phyloP scores from a whole-genome alignment of 2,329 filamentous ascomycete genomes.

The Diaporthe nobilis region DNA sequence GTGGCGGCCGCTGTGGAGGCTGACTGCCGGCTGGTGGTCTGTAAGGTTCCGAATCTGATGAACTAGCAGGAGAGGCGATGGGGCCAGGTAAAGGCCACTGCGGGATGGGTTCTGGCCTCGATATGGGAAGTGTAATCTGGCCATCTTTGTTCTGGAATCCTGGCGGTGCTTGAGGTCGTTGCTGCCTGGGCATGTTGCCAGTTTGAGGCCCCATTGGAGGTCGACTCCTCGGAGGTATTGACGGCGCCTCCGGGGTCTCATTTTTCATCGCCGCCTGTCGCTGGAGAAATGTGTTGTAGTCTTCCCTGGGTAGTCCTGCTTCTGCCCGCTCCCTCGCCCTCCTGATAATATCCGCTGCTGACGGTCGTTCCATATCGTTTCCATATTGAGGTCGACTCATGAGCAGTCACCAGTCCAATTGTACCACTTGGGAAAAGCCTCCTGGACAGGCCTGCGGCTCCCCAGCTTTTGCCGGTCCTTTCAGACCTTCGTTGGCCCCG shows the following conservation, averaged over 20 bases:
- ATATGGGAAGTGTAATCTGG: conserved; percentile 62
- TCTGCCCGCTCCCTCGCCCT: conserved; percentile 68
- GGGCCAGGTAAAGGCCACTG: conserved; percentile 68
- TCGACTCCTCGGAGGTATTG: conserved; percentile 49
- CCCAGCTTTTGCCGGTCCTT: conserved; percentile 25
- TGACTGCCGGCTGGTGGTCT: conserved; percentile 65
- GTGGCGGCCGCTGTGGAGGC: conserved; percentile 71
- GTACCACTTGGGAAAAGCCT: conserved; percentile 43
- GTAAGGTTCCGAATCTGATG: conserved; percentile 58
- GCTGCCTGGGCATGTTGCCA: conserved; percentile 46
- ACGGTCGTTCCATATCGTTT: conserved; percentile 64
- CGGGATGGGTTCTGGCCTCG: conserved; percentile 65
- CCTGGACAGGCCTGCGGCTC: conserved; percentile 39
- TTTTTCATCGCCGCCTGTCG: conserved; percentile 45
- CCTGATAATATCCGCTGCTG: conserved; percentile 64
- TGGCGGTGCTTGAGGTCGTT: conserved; percentile 52
- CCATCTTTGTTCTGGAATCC: conserved; percentile 56
- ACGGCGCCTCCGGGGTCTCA: conserved; percentile 45
- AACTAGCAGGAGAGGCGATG: conserved; percentile 51
- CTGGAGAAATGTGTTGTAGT: conserved; percentile 47
- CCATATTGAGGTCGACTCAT: conserved; percentile 72
- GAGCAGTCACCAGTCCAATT: conserved; percentile 49
- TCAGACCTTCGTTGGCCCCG: conserved; percentile 33
- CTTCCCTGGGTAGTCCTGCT: conserved; percentile 55
- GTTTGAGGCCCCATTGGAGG: conserved; percentile 44